Evolutionary conservation across 1,139 yeast species (phyloP), one percentile per base, ranked within the genome.

Genomic region (Saccharomycopsis hybrid): DNA sequence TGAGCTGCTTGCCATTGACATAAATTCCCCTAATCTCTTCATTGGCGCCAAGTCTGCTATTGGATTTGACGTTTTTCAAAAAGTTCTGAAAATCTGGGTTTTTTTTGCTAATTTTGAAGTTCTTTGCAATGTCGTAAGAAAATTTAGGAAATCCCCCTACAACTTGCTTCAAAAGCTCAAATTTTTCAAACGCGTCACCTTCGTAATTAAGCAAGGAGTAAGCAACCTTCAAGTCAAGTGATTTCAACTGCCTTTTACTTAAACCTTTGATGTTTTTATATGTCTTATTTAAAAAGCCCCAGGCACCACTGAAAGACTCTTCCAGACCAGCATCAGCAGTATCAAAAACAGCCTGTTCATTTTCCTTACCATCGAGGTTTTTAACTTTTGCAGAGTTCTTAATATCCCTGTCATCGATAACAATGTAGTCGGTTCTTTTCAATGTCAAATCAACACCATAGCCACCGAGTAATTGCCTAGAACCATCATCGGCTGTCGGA

Each of bases 371-470:
- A 11, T 50, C 54, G 18, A 55, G 47, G 7, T 42, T 52, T 5
- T 43, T 48, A 9, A 48, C 13, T 18, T 38, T 44, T 13, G 58
- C 62, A 25, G 59, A 62, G 4, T 54, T 49, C 9, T 59, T 56
- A 39, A 60, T 54, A 37, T 74, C 77, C 46, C 83, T 67, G 55
- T 81, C 88, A 58, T 82, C 87, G 51, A 80, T 72, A 2, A 74
- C 84, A 13, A 79, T 66, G 55, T 82, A 81, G 56, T 82, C 87
- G 0, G 85, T 76, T 54, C 82, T 68, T 56, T 82, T 83, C 54
- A 83, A 60, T 1, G 80, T 74, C 46, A 84, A 62, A 41, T 76
- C 82, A 4, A 76, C 81, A 1, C 89, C 94, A 62, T 78, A 87
- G 0, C 94, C 95, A 5, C 77, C 60, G 33, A 85, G 61, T 0